Conservation (phyloP, 768 basidiomycete species). For the Collybia nuda region DNA sequence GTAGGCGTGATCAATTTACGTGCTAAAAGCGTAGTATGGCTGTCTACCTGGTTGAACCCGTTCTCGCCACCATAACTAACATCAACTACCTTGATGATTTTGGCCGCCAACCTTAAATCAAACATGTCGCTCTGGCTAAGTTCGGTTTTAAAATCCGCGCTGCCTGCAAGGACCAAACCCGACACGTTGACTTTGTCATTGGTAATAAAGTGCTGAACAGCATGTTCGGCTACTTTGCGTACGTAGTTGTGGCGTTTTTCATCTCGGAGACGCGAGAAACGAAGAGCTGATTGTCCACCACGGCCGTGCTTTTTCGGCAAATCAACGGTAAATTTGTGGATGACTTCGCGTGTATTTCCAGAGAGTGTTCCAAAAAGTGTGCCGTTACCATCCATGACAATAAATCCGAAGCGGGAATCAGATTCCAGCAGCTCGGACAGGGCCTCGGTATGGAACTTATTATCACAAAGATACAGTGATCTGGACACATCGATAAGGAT, state of each 20-base stretch:
- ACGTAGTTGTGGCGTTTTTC: conserved; percentile 99
- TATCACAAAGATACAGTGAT: conserved; percentile 98
- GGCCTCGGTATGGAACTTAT: conserved; percentile 99
- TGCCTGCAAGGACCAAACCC: conserved; percentile 93
- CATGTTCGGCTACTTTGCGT: conserved; percentile 95
- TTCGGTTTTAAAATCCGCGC: conserved; percentile 99
- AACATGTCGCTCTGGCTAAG: conserved; percentile 96
- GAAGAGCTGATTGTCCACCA: conserved; percentile 98
- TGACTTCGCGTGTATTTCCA: conserved; percentile 94
- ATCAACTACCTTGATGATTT: conserved; percentile 97
- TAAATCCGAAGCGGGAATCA: conserved; percentile 97
- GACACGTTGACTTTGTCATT: conserved; percentile 98
- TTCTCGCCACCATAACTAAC: conserved; percentile 99
- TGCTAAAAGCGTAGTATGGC: neutral
- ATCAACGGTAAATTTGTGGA: conserved; percentile 99
- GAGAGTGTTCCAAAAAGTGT: conserved; percentile 94
- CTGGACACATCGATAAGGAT: conserved; percentile 34
- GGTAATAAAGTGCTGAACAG: conserved; percentile 97
- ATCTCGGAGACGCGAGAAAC: conserved; percentile 99
- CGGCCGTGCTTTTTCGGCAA: conserved; percentile 99
- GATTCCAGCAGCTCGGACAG: conserved; percentile 95
- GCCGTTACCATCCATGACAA: conserved; percentile 99
- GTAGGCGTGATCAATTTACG: conserved; percentile 3
- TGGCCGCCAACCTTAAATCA: conserved; percentile 81
- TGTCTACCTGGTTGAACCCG: conserved; percentile 94